Percentiles rank a stretch among this genome's conserved stretches.
phyloP scores from a whole-genome alignment of 164 flowering plant genomes.

The Tinospora cordifolia region DNA sequence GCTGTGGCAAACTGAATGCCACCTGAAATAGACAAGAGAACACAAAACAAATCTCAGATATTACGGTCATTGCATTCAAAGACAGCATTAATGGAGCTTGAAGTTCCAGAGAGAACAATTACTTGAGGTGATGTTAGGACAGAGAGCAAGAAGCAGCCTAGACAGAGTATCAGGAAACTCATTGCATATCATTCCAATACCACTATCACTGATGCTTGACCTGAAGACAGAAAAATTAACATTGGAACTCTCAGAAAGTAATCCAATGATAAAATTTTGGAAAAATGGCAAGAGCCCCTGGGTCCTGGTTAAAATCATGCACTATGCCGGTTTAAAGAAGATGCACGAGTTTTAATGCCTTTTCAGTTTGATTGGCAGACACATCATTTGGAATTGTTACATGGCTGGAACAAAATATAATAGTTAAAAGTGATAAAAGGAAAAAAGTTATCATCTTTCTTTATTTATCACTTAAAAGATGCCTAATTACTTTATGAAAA shows the following conservation, averaged over 20 bases:
- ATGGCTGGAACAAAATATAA: not conserved
- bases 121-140: conserved; percentile 95
- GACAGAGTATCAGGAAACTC: conserved; percentile 62
- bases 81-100: not conserved
- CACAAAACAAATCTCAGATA: not conserved
- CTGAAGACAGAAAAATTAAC: conserved; percentile 34
- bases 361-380: not conserved
- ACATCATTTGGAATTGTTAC: not conserved
- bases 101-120: conserved; percentile 15
- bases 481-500: not conserved
- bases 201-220: conserved; percentile 91
- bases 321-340: not conserved
- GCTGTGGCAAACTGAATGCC: conserved; percentile 97
- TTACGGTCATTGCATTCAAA: not conserved
- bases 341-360: not conserved
- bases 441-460: not conserved
- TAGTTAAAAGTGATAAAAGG: not conserved
- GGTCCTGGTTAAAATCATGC: not conserved
- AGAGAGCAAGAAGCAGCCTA: conserved; percentile 77
- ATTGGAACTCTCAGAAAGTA: not conserved
- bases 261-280: not conserved
- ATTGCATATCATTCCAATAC: conserved; percentile 96
- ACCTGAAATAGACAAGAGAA: conserved; percentile 36
- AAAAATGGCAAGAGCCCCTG: not conserved
- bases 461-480: not conserved